A percentile compares a stretch with the other conserved stretches of the same genome.
phyloP scores from a whole-genome alignment of 495 filamentous ascomycete species.

The Jackrogersella minutella region DNA sequence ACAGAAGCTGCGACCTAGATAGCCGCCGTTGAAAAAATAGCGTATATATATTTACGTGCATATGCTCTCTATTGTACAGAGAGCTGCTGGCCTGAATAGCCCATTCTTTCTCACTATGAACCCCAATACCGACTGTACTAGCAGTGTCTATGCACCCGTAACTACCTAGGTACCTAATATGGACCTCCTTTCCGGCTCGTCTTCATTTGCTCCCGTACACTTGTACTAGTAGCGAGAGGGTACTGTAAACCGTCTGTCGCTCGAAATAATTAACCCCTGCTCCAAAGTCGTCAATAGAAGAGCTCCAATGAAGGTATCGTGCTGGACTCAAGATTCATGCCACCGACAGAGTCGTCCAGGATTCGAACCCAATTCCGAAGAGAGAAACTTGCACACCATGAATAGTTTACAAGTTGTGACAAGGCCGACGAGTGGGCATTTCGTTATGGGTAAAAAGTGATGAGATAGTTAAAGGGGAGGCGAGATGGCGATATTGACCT shows the following conservation, averaged over 20 bases:
- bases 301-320: not conserved
- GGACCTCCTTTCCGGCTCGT: not conserved
- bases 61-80: conserved; percentile 10
- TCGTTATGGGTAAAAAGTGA: not conserved
- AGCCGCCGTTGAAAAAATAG: not conserved
- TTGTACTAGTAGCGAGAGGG: conserved; percentile 13
- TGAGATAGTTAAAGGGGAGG: not conserved
- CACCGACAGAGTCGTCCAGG: conserved; percentile 5
- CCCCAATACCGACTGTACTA: conserved; percentile 15
- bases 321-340: not conserved
- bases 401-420: conserved; percentile 13
- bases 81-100: not conserved
- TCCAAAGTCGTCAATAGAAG: not conserved
- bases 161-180: not conserved
- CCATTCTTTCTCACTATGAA: conserved; percentile 22
- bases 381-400: conserved; percentile 8
- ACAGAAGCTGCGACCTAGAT: no score
- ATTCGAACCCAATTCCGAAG: conserved; percentile 13
- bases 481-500: not conserved
- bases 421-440: not conserved
- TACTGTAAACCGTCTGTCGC: conserved; percentile 10
- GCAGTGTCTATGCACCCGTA: conserved; percentile 19
- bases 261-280: not conserved
- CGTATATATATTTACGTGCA: conserved; percentile 26
- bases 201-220: conserved; percentile 6